phyloP scores from a whole-genome alignment of 179 eudicot genomes.

The Beta corolliflora region DNA sequence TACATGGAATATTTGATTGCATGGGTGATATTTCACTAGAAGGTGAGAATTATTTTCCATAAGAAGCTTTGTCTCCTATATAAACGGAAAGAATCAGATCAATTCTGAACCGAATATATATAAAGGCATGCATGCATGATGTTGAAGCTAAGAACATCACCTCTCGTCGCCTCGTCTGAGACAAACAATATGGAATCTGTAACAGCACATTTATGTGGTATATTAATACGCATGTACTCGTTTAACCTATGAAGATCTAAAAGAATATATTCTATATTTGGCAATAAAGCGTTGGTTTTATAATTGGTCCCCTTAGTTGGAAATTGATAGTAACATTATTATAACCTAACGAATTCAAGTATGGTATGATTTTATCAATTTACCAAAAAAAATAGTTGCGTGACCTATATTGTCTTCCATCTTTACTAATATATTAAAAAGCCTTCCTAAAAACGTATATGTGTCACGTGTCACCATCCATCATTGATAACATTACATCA shows the following conservation, averaged over 20 bases:
- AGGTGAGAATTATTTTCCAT: not conserved
- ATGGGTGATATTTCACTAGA: not conserved
- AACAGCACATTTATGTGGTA: not conserved
- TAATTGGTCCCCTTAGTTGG: too few species aligned
- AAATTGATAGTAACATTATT: too few species aligned
- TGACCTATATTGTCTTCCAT: too few species aligned
- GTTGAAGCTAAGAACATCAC: not conserved
- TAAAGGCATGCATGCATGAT: conserved; percentile 1
- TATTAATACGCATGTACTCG: conserved; percentile 5
- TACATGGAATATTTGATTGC: not conserved
- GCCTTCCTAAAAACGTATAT: too few species aligned
- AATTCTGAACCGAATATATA: not conserved
- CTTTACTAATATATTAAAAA: too few species aligned
- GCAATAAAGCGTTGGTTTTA: not conserved
- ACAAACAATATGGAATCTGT: conserved; percentile 12
- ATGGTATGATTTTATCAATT: too few species aligned
- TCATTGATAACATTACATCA: too few species aligned
- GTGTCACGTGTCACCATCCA: too few species aligned
- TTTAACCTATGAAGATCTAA: not conserved
- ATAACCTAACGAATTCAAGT: too few species aligned
- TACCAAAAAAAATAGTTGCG: too few species aligned
- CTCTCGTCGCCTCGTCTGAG: not conserved
- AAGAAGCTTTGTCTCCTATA: not conserved
- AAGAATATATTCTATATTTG: conserved; percentile 1
- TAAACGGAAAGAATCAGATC: conserved; percentile 1